Base-by-base conservation (phyloP, 202 grass and related monocot genomes). In the Carex arenaria region DNA sequence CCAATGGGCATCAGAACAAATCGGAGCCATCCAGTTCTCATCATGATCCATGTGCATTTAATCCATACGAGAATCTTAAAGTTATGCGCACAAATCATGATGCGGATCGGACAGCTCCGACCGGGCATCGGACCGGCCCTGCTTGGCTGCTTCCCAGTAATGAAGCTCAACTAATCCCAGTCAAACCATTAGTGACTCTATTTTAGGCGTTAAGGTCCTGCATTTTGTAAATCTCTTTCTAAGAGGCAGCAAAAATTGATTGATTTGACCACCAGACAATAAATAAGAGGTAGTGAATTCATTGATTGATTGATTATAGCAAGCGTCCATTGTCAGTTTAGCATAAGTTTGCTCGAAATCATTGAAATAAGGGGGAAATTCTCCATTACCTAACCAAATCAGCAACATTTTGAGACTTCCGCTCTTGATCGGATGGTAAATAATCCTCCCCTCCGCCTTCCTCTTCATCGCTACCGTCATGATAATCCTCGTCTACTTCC, bases 331-430 rank as follows among this genome's bases (percentile, higher is more conserved):
- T 2, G 38, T 72, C 80, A 61, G 52, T 38, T 63, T 3, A 63
- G n/a, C 40, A 61, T 42, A 2, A 17, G 51, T 34, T 28, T 43
- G 28, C 30, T 28, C 22, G 1, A 72, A 52, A 52, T 53, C 20
- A 73, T 28, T 4, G 45, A 22, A 12, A 55, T 15, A 4, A 36
- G 55, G 4, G 11, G 30, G 18, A 65, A 80, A 59, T 19, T 12
- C 10, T 53, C 47, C 26, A 54, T 20, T 90, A 99, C 96, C 91
- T 96, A 56, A 99, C 87, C 14, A 96, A 87, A 71, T 90, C 93
- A 23, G 89, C 91, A 3, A 99, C 91, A 60, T 96, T 99, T 79
- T 96, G 93, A 30, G 89, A 99, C 62, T 99, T 99, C 79, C 73
- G 85, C 60, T 94, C 93, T 72, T 65, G 65, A 78, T 94, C 85